Percentiles rank a stretch among this genome's conserved stretches.
Conservation (phyloP, 2,329 filamentous ascomycete genomes). For the Diplodia scrobiculata region DNA sequence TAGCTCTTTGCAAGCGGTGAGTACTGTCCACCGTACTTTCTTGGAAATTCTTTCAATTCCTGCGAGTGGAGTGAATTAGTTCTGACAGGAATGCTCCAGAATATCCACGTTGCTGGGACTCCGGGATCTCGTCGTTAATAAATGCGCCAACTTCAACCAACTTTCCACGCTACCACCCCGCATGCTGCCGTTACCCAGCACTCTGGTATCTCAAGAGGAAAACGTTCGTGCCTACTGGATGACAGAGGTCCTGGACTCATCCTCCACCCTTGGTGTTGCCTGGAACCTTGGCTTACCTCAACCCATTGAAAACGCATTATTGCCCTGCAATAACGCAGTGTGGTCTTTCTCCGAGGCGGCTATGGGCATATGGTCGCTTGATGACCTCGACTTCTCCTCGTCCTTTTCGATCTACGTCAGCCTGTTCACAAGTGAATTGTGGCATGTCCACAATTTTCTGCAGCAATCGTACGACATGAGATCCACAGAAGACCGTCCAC, state of each 20-base stretch:
- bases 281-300: constrained; percentile 36
- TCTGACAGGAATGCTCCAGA: constrained; percentile 27
- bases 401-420: constrained; percentile 37
- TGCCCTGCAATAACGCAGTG: constrained; percentile 37
- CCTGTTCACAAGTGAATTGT: constrained; percentile 36
- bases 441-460: constrained; percentile 36
- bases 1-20: constrained; percentile 41
- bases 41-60: neutral
- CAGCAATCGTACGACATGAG: constrained; percentile 37
- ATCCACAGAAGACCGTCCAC: constrained; percentile 33
- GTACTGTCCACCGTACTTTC: neutral
- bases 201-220: constrained; percentile 42
- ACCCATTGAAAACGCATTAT: constrained; percentile 32
- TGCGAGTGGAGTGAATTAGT: no score
- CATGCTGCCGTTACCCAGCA: constrained; percentile 36
- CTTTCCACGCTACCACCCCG: constrained; percentile 37
- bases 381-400: constrained; percentile 34
- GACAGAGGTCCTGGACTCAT: constrained; percentile 43
- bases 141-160: constrained; percentile 39
- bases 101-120: constrained; percentile 39
- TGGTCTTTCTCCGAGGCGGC: constrained; percentile 36
- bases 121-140: constrained; percentile 38
- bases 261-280: constrained; percentile 40
- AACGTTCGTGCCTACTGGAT: constrained; percentile 45
- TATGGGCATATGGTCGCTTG: constrained; percentile 34